Conservation (phyloP, 768 basidiomycete genomes). For the Suillus hirtellus region DNA sequence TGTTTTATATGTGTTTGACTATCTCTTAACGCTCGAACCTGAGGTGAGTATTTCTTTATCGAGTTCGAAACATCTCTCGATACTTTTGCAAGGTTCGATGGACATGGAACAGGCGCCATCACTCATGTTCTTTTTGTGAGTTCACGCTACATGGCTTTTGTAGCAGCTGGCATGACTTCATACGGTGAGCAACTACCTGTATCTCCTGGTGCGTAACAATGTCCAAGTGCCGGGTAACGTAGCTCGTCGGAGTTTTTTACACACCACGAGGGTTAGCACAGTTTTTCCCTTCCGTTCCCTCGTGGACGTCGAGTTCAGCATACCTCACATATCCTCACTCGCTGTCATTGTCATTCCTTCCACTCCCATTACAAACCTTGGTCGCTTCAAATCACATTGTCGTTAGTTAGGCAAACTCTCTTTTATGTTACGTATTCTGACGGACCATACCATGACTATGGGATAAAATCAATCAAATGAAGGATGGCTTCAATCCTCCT, state of each 20-base stretch:
- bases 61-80: not conserved
- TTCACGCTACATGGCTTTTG: conserved; percentile 10
- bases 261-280: too few relatives aligned
- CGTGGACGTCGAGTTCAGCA: too few relatives aligned
- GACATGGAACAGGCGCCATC: conserved; percentile 8
- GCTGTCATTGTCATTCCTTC: too few relatives aligned
- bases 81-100: not conserved
- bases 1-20: not conserved
- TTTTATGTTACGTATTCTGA: too few relatives aligned
- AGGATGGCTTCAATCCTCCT: not conserved
- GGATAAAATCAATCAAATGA: not conserved
- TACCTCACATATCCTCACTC: too few relatives aligned
- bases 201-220: not conserved
- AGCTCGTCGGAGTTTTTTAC: too few relatives aligned
- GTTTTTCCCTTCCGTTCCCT: too few relatives aligned
- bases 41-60: not conserved
- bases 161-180: conserved; percentile 11
- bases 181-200: conserved; percentile 4
- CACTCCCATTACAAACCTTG: too few relatives aligned
- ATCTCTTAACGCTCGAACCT: not conserved
- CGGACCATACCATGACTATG: too few relatives aligned
- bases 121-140: conserved; percentile 2
- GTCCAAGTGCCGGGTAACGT: too few relatives aligned
- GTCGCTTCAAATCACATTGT: too few relatives aligned
- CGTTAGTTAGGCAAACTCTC: too few relatives aligned